These are phyloP conservation scores for Claviceps sp. DNA, from an alignment of 2,329 filamentous ascomycete species.

Conservation along the genomic window DNA sequence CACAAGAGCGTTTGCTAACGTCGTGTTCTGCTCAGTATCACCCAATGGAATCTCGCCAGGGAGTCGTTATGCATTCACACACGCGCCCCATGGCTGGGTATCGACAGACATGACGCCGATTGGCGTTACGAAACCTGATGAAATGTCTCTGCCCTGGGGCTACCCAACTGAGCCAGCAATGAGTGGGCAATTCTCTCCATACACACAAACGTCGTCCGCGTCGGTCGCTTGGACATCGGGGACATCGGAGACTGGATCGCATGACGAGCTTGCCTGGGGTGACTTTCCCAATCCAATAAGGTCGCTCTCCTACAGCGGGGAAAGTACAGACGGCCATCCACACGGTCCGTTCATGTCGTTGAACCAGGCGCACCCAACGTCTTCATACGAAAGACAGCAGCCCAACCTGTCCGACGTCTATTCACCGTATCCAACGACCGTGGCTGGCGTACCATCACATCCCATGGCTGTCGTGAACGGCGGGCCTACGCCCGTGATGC, in stretches of 20 bases:
- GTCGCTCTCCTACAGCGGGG: constrained; percentile 36
- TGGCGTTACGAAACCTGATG: constrained; percentile 27
- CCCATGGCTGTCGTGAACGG: constrained; percentile 19
- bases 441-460: constrained; percentile 22
- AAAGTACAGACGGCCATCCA: constrained; percentile 22
- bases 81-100: constrained; percentile 29
- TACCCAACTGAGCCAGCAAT: constrained; percentile 38
- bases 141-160: constrained; percentile 33
- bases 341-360: constrained; percentile 27
- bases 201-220: constrained; percentile 27
- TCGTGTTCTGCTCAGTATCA: constrained; percentile 15
- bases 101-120: constrained; percentile 26
- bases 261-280: constrained; percentile 33
- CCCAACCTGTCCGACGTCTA: constrained; percentile 32
- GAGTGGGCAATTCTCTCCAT: constrained; percentile 36
- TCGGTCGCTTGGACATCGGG: constrained; percentile 28
- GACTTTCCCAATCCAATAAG: constrained; percentile 27
- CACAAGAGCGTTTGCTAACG: neutral
- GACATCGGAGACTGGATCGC: constrained; percentile 22
- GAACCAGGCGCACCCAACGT: constrained; percentile 21
- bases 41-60: constrained; percentile 19
- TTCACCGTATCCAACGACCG: constrained; percentile 23
- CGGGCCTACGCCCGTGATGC: constrained; percentile 19
- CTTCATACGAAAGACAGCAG: constrained; percentile 29
- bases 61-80: constrained; percentile 25